Evolutionary conservation across 2,329 filamentous ascomycete species (phyloP).

Genomic region (Sarocladium strictum): DNA sequence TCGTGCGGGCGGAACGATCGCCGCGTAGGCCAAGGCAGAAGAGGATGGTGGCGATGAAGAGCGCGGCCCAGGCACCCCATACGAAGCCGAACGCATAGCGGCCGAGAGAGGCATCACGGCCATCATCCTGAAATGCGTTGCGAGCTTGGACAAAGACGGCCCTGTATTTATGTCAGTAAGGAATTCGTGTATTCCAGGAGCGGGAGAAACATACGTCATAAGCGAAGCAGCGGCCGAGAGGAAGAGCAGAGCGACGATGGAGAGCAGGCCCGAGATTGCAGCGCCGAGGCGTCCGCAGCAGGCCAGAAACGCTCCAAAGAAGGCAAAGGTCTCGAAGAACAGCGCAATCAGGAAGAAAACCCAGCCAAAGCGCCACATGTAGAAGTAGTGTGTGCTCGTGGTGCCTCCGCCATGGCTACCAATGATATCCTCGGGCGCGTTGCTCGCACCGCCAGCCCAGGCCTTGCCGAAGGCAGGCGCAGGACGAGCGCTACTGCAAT

Average conservation of each 20-base stretch:
- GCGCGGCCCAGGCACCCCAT: conserved; percentile 64
- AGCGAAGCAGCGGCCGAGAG: conserved; percentile 60
- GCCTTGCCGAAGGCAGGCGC: conserved; percentile 69
- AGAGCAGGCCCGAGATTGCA: conserved; percentile 55
- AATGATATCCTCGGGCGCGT: conserved; percentile 38
- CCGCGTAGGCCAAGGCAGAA: conserved; percentile 60
- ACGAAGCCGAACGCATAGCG: conserved; percentile 68
- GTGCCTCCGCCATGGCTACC: conserved; percentile 48
- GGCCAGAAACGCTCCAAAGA: conserved; percentile 63
- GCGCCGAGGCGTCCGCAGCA: conserved; percentile 66
- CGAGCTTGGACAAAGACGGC: conserved; percentile 63
- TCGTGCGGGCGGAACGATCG: conserved; percentile 31
- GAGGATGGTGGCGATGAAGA: conserved; percentile 60
- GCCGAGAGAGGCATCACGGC: conserved; percentile 56
- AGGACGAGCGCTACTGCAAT: conserved; percentile 59
- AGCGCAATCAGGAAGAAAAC: conserved; percentile 83
- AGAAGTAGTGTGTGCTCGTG: conserved; percentile 61
- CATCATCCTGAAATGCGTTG: conserved; percentile 53
- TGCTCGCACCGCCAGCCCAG: conserved; percentile 43
- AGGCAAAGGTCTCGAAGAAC: conserved; percentile 65
- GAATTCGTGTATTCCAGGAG: not conserved
- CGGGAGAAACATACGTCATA: conserved; percentile 59
- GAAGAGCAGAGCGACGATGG: conserved; percentile 60
- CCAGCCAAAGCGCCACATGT: conserved; percentile 88
- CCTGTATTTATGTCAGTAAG: conserved; percentile 20